Conservation (phyloP, 352 stramenopile genomes). For the Pythium chondricola region DNA sequence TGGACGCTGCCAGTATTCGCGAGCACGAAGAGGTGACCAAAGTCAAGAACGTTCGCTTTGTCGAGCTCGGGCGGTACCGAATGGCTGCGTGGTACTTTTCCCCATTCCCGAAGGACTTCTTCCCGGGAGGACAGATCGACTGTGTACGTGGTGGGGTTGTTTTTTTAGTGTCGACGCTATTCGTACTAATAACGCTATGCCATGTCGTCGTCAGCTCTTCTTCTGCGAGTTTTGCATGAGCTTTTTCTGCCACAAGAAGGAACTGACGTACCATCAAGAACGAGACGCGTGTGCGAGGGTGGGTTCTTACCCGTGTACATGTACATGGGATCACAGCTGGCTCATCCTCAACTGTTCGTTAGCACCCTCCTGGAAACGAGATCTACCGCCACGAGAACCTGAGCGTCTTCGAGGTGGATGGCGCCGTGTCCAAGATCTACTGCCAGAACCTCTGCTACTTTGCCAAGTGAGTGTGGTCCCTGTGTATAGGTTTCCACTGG, state of each 20-base stretch:
- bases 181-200: too few species aligned
- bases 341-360: too few species aligned
- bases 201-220: conserved; percentile 75
- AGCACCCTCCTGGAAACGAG: conserved; percentile 77
- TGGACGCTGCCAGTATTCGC: conserved; percentile 95
- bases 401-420: conserved; percentile 96
- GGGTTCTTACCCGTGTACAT: too few species aligned
- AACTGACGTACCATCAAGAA: conserved; percentile 61
- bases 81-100: conserved; percentile 98
- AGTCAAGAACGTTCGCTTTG: conserved; percentile 95
- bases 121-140: conserved; percentile 79
- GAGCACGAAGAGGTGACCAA: conserved; percentile 98
- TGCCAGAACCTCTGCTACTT: conserved; percentile 99
- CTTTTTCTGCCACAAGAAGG: conserved; percentile 79
- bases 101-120: conserved; percentile 95
- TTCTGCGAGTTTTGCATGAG: conserved; percentile 89
- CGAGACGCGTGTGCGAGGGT: conserved; percentile 57
- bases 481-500: too few species aligned
- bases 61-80: conserved; percentile 92
- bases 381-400: conserved; percentile 95
- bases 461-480: conserved; percentile 81
- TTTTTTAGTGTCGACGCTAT: neutral
- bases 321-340: too few species aligned
- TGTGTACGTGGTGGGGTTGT: conserved; percentile 33
- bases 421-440: conserved; percentile 95